phyloP scores from a whole-genome alignment of 768 basidiomycete genomes.

The Termitomyces sp. region DNA sequence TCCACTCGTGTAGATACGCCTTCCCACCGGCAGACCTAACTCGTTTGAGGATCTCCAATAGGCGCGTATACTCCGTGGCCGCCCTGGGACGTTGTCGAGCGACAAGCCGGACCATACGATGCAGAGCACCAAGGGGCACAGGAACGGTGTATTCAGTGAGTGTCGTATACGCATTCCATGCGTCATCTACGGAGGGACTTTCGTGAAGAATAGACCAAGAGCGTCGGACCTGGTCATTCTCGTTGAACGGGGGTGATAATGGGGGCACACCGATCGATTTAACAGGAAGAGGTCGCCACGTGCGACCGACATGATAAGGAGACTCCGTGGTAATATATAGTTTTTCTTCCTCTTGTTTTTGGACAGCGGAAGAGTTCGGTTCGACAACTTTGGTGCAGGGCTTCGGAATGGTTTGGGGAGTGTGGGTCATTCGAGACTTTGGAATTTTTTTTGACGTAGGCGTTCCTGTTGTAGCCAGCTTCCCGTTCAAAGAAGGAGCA shows the following conservation, averaged over 20 bases:
- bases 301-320: conserved; percentile 23
- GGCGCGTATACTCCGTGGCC: conserved; percentile 55
- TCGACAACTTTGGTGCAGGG: neutral
- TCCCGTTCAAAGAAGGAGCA: neutral
- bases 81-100: conserved; percentile 51
- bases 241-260: neutral
- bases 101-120: conserved; percentile 61
- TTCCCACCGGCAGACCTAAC: conserved; percentile 53
- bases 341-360: neutral
- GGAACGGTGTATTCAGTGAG: conserved; percentile 31
- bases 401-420: neutral
- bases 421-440: neutral
- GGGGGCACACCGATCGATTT: neutral
- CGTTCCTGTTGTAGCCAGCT: neutral
- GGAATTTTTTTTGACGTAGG: neutral
- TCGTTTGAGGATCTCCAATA: conserved; percentile 63
- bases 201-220: conserved; percentile 17
- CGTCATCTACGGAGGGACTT: conserved; percentile 22
- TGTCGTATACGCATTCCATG: conserved; percentile 39
- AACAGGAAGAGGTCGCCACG: conserved; percentile 19
- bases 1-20: conserved; percentile 71
- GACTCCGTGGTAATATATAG: conserved; percentile 1
- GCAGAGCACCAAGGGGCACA: conserved; percentile 47
- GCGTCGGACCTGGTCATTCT: conserved; percentile 9
- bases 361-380: neutral